Base-by-base conservation (phyloP, 768 basidiomycete species). In the Russula olivacea region DNA sequence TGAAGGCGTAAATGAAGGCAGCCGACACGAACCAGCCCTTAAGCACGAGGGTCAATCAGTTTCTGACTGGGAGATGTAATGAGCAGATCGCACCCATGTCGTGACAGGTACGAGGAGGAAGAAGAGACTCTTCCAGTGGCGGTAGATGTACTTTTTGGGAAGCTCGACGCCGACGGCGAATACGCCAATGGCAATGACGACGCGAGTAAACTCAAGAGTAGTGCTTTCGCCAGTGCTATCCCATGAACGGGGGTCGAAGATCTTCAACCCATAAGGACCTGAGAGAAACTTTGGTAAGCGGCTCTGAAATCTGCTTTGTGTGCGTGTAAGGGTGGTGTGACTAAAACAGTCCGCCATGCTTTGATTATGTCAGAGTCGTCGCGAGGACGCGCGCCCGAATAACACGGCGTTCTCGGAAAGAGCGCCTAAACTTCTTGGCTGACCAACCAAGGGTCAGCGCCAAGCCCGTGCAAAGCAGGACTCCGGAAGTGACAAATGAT, bases 81-180 rank as follows among this genome's bases (percentile, higher is more conserved):
- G 21, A 58, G 25, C 47, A 17, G 19, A 23, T 80, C 88, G 32
- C 65, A 91, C 90, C 86, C 87, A 91, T 67, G 88, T 81, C 89
- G 91, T 91, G 32, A 89, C 83, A 9, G 90, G 89, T 23, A 82
- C 81, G n/a, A 98, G 79, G 2, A 99, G 78, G 74, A 92, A 93
- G 55, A 89, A 80, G 2, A 99, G 71, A 67, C 91, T 93, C 70
- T 82, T 87, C 93, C 94, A 97, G 70, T 98, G 97, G n/a, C 84
- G 81, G 25, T 80, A 77, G 83, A 98, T 89, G 75, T 98, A 99
- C 4, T 91, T 91, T 76, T 94, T 93, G 25, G 97, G 97, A 72
- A 98, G 79, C 72, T 99, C 97, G 25, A 98, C 97, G 17, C 97
- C 97, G 58, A 99, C 93, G 7, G 96, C 96, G 72, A 99, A 99